Conservation (phyloP, 176 grass and related monocot genomes). For the Eleusine coracana region DNA sequence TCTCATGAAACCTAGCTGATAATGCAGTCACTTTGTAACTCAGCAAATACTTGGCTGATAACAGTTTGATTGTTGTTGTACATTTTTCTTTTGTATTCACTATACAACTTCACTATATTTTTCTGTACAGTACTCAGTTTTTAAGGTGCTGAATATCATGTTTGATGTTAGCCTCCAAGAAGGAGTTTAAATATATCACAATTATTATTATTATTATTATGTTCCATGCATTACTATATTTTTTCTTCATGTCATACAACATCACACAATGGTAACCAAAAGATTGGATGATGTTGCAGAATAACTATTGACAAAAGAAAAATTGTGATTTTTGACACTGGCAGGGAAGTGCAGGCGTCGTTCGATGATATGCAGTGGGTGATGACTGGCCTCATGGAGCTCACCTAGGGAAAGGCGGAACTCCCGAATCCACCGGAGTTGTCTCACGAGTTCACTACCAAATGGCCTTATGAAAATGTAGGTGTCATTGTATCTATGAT, state of each 20-base stretch:
- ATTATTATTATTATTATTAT: not conserved
- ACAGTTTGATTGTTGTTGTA: too few relatives aligned
- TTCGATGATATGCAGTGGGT: slow-evolving; percentile 41
- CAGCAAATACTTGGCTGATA: too few relatives aligned
- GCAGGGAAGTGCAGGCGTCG: slow-evolving; percentile 44
- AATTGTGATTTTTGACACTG: slow-evolving; percentile 58
- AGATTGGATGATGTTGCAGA: slow-evolving; percentile 41
- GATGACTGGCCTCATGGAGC: slow-evolving; percentile 46
- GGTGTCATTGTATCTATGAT: slow-evolving; percentile 23
- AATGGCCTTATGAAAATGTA: slow-evolving; percentile 29
- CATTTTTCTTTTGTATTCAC: too few relatives aligned
- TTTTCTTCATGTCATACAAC: not conserved
- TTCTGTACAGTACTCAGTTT: too few relatives aligned
- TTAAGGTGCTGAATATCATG: too few relatives aligned
- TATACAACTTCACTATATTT: too few relatives aligned
- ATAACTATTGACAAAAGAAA: slow-evolving; percentile 49
- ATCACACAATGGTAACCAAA: not conserved
- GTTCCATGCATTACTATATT: not conserved
- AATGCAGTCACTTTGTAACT: too few relatives aligned
- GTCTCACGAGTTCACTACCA: slow-evolving; percentile 32
- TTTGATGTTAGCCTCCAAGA: too few relatives aligned
- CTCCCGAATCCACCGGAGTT: slow-evolving; percentile 27
- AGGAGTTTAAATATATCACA: too few relatives aligned
- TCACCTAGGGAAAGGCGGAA: slow-evolving; percentile 21
- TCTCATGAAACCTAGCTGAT: too few relatives aligned